Conservation (phyloP, 2,329 filamentous ascomycete species). For the Coniochaeta pulveracea region DNA sequence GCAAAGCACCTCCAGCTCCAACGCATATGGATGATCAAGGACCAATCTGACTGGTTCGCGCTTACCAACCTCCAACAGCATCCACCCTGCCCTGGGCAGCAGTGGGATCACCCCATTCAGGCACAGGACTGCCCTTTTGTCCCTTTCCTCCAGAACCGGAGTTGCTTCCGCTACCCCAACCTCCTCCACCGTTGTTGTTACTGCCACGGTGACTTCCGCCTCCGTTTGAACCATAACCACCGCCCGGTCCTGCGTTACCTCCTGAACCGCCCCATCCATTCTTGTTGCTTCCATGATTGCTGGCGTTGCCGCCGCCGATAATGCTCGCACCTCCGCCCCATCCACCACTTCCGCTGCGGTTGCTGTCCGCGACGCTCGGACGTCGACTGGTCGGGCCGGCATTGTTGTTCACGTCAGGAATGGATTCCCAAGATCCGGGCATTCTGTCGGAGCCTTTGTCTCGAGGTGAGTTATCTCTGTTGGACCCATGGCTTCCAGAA, state of each 20-base stretch:
- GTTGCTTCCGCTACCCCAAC: background rate
- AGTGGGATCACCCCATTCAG: slow-evolving; percentile 1
- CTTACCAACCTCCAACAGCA: slow-evolving; percentile 1
- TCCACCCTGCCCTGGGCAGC: slow-evolving; percentile 5
- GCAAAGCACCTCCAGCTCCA: too few species aligned
- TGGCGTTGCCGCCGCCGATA: background rate
- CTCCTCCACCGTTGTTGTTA: background rate
- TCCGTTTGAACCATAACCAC: too few species aligned
- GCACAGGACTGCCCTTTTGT: background rate
- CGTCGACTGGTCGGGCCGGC: slow-evolving; percentile 1
- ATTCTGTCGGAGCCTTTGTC: background rate
- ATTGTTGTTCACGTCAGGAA: slow-evolving; percentile 4
- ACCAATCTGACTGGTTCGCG: background rate
- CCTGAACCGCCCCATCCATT: background rate
- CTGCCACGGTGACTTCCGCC: background rate
- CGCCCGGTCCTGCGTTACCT: background rate
- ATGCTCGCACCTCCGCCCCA: slow-evolving; percentile 1
- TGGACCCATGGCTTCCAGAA: background rate
- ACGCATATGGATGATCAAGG: too few species aligned
- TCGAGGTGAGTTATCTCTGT: background rate
- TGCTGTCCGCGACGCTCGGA: background rate
- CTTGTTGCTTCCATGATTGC: background rate
- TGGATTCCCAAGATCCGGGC: slow-evolving; percentile 1
- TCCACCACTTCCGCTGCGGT: background rate
- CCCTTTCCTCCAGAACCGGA: too few species aligned